Conservation (phyloP, 495 filamentous ascomycete genomes). For the Penicillium coprophilum region DNA sequence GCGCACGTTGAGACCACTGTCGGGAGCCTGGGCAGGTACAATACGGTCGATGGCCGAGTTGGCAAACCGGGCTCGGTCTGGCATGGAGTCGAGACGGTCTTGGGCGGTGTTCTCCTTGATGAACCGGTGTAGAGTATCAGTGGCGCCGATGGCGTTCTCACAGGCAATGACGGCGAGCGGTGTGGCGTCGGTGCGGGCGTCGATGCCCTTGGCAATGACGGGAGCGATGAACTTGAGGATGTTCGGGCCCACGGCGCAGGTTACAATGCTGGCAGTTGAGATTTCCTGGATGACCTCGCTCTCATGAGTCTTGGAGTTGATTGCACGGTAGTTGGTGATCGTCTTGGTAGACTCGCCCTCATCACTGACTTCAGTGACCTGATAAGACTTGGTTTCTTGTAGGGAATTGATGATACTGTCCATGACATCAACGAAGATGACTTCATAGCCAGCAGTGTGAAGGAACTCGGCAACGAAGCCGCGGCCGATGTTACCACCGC, state of each 20-base stretch:
- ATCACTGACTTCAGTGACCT: slow-evolving; percentile 87
- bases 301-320: slow-evolving; percentile 87
- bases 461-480: slow-evolving; percentile 73
- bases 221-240: slow-evolving; percentile 95
- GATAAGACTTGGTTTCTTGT: slow-evolving; percentile 72
- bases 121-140: slow-evolving; percentile 74
- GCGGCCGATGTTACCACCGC: slow-evolving; percentile 86
- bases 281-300: slow-evolving; percentile 80
- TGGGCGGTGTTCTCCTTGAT: slow-evolving; percentile 73
- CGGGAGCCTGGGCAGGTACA: slow-evolving; percentile 79
- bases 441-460: slow-evolving; percentile 74
- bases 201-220: slow-evolving; percentile 87
- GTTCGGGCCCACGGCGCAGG: slow-evolving; percentile 93
- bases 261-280: slow-evolving; percentile 81
- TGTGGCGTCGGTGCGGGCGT: slow-evolving; percentile 63
- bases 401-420: slow-evolving; percentile 73
- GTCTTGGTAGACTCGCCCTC: slow-evolving; percentile 77
- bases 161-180: slow-evolving; percentile 93
- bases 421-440: slow-evolving; percentile 93
- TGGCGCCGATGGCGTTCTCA: slow-evolving; percentile 94
- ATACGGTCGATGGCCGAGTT: slow-evolving; percentile 99
- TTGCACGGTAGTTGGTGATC: slow-evolving; percentile 92
- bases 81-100: slow-evolving; percentile 57
- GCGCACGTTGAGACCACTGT: slow-evolving; percentile 81
- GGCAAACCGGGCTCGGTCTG: slow-evolving; percentile 74